A percentile compares a stretch with the other conserved stretches of the same genome.
phyloP scores from a whole-genome alignment of 768 basidiomycete species.

The Phaffia australis region DNA sequence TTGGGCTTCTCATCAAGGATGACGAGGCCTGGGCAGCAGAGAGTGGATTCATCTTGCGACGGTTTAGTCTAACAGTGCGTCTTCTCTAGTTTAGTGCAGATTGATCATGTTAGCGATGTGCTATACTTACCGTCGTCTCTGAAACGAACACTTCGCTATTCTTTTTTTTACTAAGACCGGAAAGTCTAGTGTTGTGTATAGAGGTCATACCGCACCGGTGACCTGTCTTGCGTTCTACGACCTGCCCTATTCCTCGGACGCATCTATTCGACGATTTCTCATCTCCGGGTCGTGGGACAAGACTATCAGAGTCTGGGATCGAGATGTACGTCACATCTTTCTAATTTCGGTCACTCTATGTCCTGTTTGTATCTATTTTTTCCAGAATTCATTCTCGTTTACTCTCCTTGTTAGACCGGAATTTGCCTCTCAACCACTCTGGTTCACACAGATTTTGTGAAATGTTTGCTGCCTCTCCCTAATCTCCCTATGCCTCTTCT shows the following conservation, averaged over 20 bases:
- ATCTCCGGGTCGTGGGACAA: constrained; percentile 96
- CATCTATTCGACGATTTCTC: constrained; percentile 40
- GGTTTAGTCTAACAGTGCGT: constrained; percentile 64
- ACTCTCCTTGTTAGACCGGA: constrained; percentile 49
- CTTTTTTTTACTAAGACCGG: constrained; percentile 51
- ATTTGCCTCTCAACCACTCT: constrained; percentile 56
- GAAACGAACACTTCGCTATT: constrained; percentile 6
- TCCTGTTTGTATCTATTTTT: not conserved
- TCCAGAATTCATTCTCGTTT: constrained; percentile 3
- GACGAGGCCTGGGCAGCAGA: constrained; percentile 77
- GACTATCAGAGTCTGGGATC: constrained; percentile 82
- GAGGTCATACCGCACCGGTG: constrained; percentile 80
- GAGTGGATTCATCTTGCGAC: constrained; percentile 62
- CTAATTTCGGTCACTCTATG: not conserved
- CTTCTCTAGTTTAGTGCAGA: too few species aligned
- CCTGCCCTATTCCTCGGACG: constrained; percentile 1
- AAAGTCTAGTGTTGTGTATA: constrained; percentile 61
- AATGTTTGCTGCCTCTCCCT: constrained; percentile 63
- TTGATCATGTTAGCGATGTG: not conserved
- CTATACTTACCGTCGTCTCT: constrained; percentile 1
- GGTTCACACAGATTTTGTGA: constrained; percentile 85
- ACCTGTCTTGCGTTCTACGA: constrained; percentile 60
- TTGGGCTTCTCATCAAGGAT: constrained; percentile 56
- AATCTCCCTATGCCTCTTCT: constrained; percentile 48
- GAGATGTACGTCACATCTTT: constrained; percentile 45